Evolutionary conservation across 208 protist species (phyloP).

Genomic region (Acanthamoeba lenticulata): DNA sequence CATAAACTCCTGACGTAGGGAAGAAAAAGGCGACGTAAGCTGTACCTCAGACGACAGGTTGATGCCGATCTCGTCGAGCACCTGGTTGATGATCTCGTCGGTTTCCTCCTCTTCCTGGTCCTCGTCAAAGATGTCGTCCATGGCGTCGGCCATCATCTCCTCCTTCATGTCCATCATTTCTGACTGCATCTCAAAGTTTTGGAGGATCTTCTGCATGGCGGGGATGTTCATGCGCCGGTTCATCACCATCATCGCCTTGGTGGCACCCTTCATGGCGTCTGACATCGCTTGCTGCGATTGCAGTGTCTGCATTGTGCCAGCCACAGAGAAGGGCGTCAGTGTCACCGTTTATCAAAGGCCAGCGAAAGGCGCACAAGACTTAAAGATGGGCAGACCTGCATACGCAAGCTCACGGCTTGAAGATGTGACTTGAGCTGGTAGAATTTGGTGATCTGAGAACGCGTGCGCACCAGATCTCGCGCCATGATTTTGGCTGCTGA

Average conservation of each 20-base stretch:
- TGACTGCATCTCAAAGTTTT: constrained; percentile 96
- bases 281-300: constrained; percentile 74
- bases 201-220: constrained; percentile 97
- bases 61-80: constrained; percentile 88
- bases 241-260: constrained; percentile 92
- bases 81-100: constrained; percentile 85
- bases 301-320: constrained; percentile 72
- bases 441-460: constrained; percentile 95
- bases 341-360: no score
- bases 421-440: constrained; percentile 97
- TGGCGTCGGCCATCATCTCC: constrained; percentile 95
- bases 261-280: constrained; percentile 90
- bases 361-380: background rate
- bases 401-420: constrained; percentile 94
- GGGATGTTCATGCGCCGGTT: constrained; percentile 97
- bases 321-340: background rate
- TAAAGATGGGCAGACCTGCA: constrained; percentile 82
- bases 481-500: constrained; percentile 97
- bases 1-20: background rate
- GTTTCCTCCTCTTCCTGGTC: constrained; percentile 83
- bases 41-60: constrained; percentile 76
- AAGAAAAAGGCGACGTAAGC: no score
- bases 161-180: constrained; percentile 98
- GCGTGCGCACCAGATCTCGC: constrained; percentile 97
- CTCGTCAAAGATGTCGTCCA: constrained; percentile 82